Evolutionary conservation across 2,329 filamentous ascomycete genomes (phyloP).

Genomic region (Ophiognomonia clavigignenti-juglandacearum): DNA sequence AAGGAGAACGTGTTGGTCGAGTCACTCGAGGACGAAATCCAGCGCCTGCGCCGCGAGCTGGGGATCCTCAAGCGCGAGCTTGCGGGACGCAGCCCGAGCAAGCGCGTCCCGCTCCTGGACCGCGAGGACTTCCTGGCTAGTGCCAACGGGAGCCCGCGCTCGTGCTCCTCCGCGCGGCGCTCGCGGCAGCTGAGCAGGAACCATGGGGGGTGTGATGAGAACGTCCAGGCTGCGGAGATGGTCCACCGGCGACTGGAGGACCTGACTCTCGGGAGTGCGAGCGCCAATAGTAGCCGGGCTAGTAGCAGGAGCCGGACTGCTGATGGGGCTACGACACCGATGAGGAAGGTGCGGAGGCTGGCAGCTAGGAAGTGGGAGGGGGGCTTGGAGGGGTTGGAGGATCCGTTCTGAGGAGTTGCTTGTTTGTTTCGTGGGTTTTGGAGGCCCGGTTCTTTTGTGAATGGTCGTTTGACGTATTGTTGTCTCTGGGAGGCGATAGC

Average conservation of each 20-base stretch:
- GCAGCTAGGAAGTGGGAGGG: slow-evolving; percentile 43
- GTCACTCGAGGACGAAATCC: slow-evolving; percentile 67
- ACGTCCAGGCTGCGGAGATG: slow-evolving; percentile 22
- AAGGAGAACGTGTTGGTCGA: slow-evolving; percentile 61
- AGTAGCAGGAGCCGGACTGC: slow-evolving; percentile 5
- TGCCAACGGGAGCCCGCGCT: slow-evolving; percentile 6
- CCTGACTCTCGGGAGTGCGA: slow-evolving; percentile 35
- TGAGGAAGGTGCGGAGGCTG: slow-evolving; percentile 48
- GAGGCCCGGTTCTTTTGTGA: neutral
- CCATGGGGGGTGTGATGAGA: neutral
- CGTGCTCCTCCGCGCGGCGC: neutral
- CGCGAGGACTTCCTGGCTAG: slow-evolving; percentile 39
- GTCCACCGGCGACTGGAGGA: slow-evolving; percentile 45
- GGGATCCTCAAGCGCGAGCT: slow-evolving; percentile 63
- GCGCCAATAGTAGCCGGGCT: slow-evolving; percentile 21
- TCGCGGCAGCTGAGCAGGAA: slow-evolving; percentile 5
- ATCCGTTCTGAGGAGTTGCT: slow-evolving; percentile 27
- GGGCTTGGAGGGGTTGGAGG: slow-evolving; percentile 31
- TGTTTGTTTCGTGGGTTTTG: neutral
- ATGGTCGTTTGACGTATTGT: no score
- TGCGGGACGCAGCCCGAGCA: slow-evolving; percentile 57
- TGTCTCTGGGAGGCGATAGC: no score
- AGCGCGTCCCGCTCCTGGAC: slow-evolving; percentile 50
- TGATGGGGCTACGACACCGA: slow-evolving; percentile 35
- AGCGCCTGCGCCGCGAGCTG: slow-evolving; percentile 61